These are phyloP conservation scores for Phlyctochytrium bullatum DNA, from an alignment of 192 early-diverging fungal genomes.

Conservation along the genomic window DNA sequence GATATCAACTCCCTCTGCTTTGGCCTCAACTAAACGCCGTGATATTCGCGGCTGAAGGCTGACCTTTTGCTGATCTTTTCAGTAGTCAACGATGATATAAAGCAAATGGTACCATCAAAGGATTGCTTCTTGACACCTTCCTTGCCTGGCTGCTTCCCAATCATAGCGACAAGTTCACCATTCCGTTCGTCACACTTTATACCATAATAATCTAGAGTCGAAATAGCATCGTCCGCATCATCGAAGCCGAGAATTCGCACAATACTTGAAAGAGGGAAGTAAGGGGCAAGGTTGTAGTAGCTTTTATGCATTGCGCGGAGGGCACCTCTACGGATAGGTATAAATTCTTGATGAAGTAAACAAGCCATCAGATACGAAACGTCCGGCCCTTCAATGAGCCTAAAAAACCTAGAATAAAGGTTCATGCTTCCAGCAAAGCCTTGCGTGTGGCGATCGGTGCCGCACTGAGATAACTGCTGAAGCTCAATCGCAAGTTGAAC, in stretches of 20 bases:
- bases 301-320: constrained; percentile 62
- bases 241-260: constrained; percentile 62
- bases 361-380: constrained; percentile 78
- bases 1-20: constrained; percentile 8
- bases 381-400: constrained; percentile 48
- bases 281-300: constrained; percentile 42
- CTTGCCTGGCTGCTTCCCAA: constrained; percentile 32
- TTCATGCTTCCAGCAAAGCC: constrained; percentile 42
- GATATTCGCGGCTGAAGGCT: constrained; percentile 26
- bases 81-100: constrained; percentile 7
- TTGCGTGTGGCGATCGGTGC: not conserved
- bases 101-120: constrained; percentile 7
- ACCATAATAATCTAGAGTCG: constrained; percentile 35
- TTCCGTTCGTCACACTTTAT: constrained; percentile 19
- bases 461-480: constrained; percentile 47
- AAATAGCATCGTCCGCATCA: constrained; percentile 42
- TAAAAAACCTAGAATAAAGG: constrained; percentile 73
- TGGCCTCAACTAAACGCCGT: constrained; percentile 21
- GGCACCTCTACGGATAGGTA: constrained; percentile 68
- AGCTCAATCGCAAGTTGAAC: constrained; percentile 73
- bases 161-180: constrained; percentile 21
- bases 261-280: constrained; percentile 53
- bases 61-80: constrained; percentile 20
- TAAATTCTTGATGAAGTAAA: constrained; percentile 72
- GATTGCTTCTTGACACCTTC: constrained; percentile 16